Conservation (phyloP, 306 rosid species). For the Macrotyloma uniflorum region DNA sequence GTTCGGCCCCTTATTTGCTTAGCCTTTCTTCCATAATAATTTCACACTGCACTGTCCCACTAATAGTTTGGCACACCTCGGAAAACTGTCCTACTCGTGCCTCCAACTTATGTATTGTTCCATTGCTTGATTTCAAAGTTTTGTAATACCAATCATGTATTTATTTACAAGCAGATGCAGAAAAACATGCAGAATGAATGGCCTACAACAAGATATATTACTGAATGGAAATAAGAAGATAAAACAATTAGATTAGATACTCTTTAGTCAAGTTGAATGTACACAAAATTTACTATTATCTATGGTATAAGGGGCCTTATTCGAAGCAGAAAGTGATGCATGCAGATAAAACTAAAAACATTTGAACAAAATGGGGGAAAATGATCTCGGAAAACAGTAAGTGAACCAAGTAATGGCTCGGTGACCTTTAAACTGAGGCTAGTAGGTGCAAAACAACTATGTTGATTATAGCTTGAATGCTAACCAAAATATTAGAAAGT, state of each 20-base stretch:
- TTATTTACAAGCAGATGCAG: background rate
- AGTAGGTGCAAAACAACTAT: no score
- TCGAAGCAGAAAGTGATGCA: background rate
- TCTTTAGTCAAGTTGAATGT: background rate
- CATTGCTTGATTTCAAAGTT: conserved; percentile 17
- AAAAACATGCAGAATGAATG: background rate
- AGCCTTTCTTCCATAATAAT: background rate
- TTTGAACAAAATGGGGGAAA: background rate
- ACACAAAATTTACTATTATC: background rate
- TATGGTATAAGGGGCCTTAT: background rate
- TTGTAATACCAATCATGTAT: background rate
- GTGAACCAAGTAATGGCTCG: no score
- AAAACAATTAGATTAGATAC: conserved; percentile 14
- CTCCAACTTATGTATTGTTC: conserved; percentile 12
- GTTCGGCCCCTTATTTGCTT: background rate
- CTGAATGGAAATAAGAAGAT: background rate
- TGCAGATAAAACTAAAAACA: background rate
- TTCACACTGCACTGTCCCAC: conserved; percentile 20
- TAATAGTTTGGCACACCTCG: background rate
- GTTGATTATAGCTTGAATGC: background rate
- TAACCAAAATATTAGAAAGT: background rate
- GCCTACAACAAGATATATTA: background rate
- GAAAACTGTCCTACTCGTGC: background rate
- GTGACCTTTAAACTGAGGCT: no score
- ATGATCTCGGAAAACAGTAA: background rate